Percentiles rank a stretch among this genome's conserved stretches.
phyloP scores from a whole-genome alignment of 192 early-diverging fungal genomes.

The Geranomyces variabilis region DNA sequence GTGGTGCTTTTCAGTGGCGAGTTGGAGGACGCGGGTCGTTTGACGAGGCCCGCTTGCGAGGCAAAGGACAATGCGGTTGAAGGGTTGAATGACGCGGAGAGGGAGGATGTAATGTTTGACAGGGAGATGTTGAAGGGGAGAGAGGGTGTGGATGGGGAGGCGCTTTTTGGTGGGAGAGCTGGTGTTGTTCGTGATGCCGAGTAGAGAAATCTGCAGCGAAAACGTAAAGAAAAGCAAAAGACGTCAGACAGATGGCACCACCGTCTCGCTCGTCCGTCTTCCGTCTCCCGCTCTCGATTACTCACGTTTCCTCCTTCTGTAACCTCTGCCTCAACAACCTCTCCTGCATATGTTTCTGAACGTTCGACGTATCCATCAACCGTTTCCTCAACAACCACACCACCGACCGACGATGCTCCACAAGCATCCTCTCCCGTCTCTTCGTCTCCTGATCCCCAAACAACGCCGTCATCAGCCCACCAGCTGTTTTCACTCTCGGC shows the following conservation, averaged over 20 bases:
- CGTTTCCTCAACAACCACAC: constrained; percentile 45
- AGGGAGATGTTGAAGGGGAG: constrained; percentile 2
- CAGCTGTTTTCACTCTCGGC: neutral
- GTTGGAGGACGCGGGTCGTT: too few relatives aligned
- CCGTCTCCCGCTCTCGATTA: too few relatives aligned
- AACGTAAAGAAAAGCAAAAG: neutral
- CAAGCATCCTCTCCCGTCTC: constrained; percentile 20
- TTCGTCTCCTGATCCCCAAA: neutral
- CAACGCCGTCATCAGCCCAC: neutral
- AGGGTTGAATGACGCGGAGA: neutral
- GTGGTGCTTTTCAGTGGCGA: too few relatives aligned
- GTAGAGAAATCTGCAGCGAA: constrained; percentile 17
- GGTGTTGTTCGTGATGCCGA: neutral
- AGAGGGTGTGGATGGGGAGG: neutral
- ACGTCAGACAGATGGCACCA: too few relatives aligned
- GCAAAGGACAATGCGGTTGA: constrained; percentile 52
- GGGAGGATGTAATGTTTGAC: neutral
- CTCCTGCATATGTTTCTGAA: constrained; percentile 43
- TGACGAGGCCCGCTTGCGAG: constrained; percentile 7
- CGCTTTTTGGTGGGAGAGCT: neutral
- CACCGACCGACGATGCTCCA: constrained; percentile 39
- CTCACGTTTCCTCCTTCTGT: constrained; percentile 23
- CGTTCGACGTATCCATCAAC: constrained; percentile 38
- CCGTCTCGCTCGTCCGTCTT: too few relatives aligned
- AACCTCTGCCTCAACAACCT: constrained; percentile 26